These are phyloP conservation scores for Wallacemonas sp. DNA, from an alignment of 208 protist genomes.

Conservation along the genomic window DNA sequence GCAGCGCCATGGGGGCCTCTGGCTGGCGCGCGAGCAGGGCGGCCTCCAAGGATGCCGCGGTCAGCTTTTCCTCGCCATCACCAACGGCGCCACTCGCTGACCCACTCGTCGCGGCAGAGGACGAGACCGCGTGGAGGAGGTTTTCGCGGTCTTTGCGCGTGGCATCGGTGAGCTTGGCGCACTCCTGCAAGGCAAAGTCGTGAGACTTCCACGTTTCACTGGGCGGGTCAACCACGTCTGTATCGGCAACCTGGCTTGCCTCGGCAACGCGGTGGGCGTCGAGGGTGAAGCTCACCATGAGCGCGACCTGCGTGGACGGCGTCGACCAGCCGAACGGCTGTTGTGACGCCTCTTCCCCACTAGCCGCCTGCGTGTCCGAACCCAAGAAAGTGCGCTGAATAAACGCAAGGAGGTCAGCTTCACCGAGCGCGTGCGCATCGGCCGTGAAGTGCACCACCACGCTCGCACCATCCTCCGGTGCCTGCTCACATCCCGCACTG, in stretches of 20 bases:
- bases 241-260: background rate
- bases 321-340: background rate
- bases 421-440: constrained; percentile 30
- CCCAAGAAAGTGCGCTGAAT: constrained; percentile 29
- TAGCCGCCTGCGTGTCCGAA: background rate
- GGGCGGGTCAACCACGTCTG: constrained; percentile 21
- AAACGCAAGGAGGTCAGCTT: constrained; percentile 35
- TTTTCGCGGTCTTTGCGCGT: constrained; percentile 31
- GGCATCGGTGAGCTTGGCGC: constrained; percentile 31
- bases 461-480: constrained; percentile 18
- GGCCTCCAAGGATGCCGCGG: background rate
- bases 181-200: constrained; percentile 58
- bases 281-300: constrained; percentile 52
- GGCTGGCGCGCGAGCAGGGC: background rate
- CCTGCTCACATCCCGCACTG: constrained; percentile 44
- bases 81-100: too few species aligned
- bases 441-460: constrained; percentile 76
- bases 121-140: constrained; percentile 21
- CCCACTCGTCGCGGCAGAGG: too few species aligned
- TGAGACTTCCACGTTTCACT: constrained; percentile 68
- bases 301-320: constrained; percentile 26
- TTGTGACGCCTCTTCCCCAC: background rate
- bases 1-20: background rate
- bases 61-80: background rate
- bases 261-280: constrained; percentile 18